These are phyloP conservation scores for Protomyces inundatus DNA, from an alignment of 1,139 yeast species.

Conservation along the genomic window DNA sequence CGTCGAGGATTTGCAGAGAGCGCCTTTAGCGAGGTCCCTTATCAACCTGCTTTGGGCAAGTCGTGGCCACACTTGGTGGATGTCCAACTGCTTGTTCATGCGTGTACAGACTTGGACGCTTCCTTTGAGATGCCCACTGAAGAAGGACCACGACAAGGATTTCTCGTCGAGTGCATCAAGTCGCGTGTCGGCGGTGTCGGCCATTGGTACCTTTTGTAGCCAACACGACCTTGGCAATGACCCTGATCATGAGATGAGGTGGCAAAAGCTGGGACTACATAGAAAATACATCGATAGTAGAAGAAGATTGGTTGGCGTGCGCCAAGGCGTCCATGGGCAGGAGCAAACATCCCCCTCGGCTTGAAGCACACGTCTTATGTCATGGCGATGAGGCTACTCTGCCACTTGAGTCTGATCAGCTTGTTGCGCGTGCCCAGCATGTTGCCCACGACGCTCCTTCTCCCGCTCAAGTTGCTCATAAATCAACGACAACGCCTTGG, in stretches of 20 bases:
- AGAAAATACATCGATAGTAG: neutral
- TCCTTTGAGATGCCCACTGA: neutral
- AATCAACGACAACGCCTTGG: conserved; percentile 62
- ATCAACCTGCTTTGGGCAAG: conserved; percentile 25
- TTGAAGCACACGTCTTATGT: neutral
- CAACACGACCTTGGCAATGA: neutral
- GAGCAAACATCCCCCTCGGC: no score
- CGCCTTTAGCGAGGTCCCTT: conserved; percentile 13
- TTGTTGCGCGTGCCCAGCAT: neutral
- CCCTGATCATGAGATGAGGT: neutral
- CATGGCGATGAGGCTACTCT: neutral
- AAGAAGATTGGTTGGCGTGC: neutral
- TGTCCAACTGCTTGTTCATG: conserved; percentile 16
- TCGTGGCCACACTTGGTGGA: conserved; percentile 27
- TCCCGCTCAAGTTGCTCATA: conserved; percentile 74
- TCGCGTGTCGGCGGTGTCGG: conserved; percentile 18
- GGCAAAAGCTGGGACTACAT: neutral
- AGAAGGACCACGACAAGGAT: conserved; percentile 7
- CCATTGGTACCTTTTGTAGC: conserved; percentile 1
- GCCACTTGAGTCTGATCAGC: neutral
- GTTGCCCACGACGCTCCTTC: conserved; percentile 25
- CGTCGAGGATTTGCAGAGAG: conserved; percentile 3
- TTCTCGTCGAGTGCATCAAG: conserved; percentile 9
- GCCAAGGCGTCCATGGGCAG: no score
- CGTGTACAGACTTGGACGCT: neutral